A percentile compares a stretch with the other conserved stretches of the same genome.
Evolutionary conservation across 352 stramenopile species (phyloP).

Genomic region (Bremia lactucae): DNA sequence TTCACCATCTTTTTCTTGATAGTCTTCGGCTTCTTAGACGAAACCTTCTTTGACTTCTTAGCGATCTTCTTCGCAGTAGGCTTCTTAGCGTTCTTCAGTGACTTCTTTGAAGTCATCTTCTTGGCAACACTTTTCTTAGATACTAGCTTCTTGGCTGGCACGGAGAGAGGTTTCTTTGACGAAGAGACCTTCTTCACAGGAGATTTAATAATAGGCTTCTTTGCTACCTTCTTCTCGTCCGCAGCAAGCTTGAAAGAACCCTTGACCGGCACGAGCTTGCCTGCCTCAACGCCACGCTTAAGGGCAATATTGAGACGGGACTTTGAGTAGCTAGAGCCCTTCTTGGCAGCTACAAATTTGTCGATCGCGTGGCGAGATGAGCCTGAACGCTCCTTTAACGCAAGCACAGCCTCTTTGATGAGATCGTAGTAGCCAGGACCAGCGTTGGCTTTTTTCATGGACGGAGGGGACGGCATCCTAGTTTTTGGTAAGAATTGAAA

Average conservation of each 20-base stretch:
- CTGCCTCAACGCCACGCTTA: constrained; percentile 82
- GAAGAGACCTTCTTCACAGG: constrained; percentile 20
- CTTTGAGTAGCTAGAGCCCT: constrained; percentile 66
- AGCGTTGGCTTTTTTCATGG: constrained; percentile 48
- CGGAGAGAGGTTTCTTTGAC: constrained; percentile 23
- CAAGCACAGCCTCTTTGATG: constrained; percentile 88
- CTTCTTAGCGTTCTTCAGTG: constrained; percentile 23
- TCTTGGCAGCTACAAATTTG: constrained; percentile 87
- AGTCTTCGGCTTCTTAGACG: constrained; percentile 38
- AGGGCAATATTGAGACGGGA: constrained; percentile 83
- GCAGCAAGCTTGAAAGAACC: constrained; percentile 90
- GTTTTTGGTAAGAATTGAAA: background rate
- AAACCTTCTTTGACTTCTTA: constrained; percentile 33
- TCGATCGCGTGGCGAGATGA: constrained; percentile 90
- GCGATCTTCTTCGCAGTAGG: constrained; percentile 16
- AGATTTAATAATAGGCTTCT: constrained; percentile 26
- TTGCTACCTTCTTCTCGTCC: constrained; percentile 83
- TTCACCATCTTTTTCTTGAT: constrained; percentile 62
- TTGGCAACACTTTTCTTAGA: constrained; percentile 19
- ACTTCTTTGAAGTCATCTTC: constrained; percentile 18
- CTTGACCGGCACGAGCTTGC: constrained; percentile 89
- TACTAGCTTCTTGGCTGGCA: constrained; percentile 16
- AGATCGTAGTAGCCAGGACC: constrained; percentile 84
- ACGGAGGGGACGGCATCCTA: constrained; percentile 37
- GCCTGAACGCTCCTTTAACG: constrained; percentile 87